A percentile compares a stretch with the other conserved stretches of the same genome.
phyloP scores from a whole-genome alignment of 75 land plant genomes.

The Pseudotsuga menziesii region DNA sequence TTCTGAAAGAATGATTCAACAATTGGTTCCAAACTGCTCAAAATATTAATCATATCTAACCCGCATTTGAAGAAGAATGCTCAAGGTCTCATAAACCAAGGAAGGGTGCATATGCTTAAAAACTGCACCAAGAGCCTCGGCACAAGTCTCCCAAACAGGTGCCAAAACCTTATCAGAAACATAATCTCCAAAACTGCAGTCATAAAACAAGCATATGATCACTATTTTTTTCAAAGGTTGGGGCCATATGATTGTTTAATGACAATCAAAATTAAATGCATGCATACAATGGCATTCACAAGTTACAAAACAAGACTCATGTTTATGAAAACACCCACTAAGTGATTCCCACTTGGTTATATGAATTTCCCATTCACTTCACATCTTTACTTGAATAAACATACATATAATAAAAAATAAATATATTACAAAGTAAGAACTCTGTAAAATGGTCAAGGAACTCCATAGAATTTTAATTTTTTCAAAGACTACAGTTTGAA shows the following conservation, averaged over 20 bases:
- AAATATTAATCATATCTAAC: conserved; percentile 29
- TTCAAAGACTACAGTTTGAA: too few species aligned
- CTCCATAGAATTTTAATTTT: too few species aligned
- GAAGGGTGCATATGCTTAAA: conserved; percentile 86
- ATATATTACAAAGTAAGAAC: too few species aligned
- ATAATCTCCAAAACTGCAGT: conserved; percentile 93
- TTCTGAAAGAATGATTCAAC: not conserved
- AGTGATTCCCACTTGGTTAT: too few species aligned
- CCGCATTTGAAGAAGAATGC: conserved; percentile 89
- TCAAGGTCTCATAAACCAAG: conserved; percentile 75
- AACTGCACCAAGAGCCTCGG: conserved; percentile 92
- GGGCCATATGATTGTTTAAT: not conserved
- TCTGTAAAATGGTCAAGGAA: too few species aligned
- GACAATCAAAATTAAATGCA: not conserved
- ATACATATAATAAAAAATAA: too few species aligned
- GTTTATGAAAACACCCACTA: too few species aligned
- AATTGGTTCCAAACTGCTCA: not conserved
- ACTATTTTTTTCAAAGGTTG: not conserved
- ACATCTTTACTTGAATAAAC: too few species aligned
- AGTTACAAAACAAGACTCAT: too few species aligned
- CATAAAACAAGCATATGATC: conserved; percentile 7
- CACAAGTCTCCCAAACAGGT: conserved; percentile 98
- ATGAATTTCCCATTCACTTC: too few species aligned
- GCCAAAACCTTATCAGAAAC: conserved; percentile 99
- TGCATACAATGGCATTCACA: not conserved